These are phyloP conservation scores for Salicornia ramosissima DNA, from an alignment of 148 eudicot species.

Conservation along the genomic window DNA sequence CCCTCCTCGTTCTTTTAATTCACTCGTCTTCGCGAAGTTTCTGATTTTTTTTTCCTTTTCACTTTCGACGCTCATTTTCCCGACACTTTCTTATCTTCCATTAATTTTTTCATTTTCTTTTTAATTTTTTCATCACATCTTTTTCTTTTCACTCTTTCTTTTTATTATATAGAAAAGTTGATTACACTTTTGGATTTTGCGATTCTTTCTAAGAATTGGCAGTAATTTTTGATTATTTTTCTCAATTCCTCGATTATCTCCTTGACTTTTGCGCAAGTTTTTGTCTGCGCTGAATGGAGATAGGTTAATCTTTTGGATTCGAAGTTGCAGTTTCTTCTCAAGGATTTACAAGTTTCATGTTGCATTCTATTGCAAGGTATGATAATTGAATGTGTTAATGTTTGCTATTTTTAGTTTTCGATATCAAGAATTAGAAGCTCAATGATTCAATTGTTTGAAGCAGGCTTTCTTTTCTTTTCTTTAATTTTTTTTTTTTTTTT, in stretches of 20 bases:
- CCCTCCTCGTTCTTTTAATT: neutral
- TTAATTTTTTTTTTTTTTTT: too few relatives aligned
- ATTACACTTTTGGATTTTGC: neutral
- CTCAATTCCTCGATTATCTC: neutral
- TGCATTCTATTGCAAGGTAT: neutral
- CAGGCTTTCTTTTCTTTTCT: too few relatives aligned
- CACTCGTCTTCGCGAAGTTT: constrained; percentile 17
- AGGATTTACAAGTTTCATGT: neutral
- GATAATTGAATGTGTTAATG: neutral
- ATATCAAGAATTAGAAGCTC: neutral
- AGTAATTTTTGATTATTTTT: neutral
- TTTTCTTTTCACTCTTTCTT: neutral
- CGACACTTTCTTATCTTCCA: neutral
- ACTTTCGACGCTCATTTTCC: neutral
- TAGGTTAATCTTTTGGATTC: too few relatives aligned
- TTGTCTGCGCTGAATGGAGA: neutral
- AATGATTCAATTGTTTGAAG: too few relatives aligned
- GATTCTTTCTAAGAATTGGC: neutral
- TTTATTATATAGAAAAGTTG: neutral
- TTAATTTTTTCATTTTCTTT: neutral
- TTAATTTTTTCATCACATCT: neutral
- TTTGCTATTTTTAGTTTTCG: neutral
- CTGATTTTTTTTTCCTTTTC: constrained; percentile 10
- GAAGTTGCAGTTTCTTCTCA: neutral
- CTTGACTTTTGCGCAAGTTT: neutral